Evolutionary conservation across 176 grass and related monocot genomes (phyloP).

Genomic region (Paspalum vaginatum): DNA sequence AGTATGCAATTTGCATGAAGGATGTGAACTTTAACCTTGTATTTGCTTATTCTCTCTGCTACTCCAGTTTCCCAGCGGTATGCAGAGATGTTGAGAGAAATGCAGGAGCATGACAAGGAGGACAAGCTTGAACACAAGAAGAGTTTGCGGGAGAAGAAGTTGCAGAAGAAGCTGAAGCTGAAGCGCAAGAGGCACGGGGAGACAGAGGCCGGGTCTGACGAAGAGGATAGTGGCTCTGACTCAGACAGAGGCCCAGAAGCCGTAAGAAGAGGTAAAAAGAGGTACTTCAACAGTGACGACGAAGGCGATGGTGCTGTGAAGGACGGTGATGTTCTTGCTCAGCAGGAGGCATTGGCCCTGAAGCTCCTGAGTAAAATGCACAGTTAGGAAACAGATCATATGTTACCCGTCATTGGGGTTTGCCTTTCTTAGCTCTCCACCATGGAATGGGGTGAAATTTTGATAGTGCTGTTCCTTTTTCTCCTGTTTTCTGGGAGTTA

Average conservation of each 20-base stretch:
- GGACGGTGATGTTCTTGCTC: slow-evolving; percentile 40
- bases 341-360: slow-evolving; percentile 84
- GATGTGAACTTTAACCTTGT: slow-evolving; percentile 23
- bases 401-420: background rate
- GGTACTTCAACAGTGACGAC: slow-evolving; percentile 59
- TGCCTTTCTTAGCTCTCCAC: background rate
- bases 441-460: slow-evolving; percentile 29
- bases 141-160: slow-evolving; percentile 65
- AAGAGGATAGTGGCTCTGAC: slow-evolving; percentile 57
- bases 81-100: slow-evolving; percentile 71
- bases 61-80: slow-evolving; percentile 71
- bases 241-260: slow-evolving; percentile 35
- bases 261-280: slow-evolving; percentile 54
- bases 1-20: background rate
- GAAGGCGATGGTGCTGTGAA: slow-evolving; percentile 32
- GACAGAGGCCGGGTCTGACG: slow-evolving; percentile 14
- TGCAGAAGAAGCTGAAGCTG: slow-evolving; percentile 80
- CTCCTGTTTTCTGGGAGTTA: background rate
- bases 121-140: slow-evolving; percentile 78
- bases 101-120: slow-evolving; percentile 79
- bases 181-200: slow-evolving; percentile 74
- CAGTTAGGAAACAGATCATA: slow-evolving; percentile 2
- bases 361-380: slow-evolving; percentile 82
- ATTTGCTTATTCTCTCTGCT: slow-evolving; percentile 1
- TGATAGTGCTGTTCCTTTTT: slow-evolving; percentile 8